Base-by-base conservation (phyloP, 345 rosid genomes). In the Boechera divaricarpa region DNA sequence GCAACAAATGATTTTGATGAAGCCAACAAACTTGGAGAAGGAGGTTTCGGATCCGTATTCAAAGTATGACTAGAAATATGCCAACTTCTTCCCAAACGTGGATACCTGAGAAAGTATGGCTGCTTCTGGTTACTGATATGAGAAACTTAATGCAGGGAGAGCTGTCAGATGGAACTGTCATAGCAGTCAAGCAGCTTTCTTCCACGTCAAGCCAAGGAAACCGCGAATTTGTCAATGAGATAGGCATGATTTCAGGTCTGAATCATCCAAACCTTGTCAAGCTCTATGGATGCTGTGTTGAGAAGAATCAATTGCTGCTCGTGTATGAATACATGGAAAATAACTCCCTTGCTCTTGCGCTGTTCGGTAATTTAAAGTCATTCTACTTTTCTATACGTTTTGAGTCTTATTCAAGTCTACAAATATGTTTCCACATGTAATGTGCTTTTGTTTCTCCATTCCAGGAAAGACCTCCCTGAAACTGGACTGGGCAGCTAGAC, bases 401-500 rank as follows among this genome's bases (percentile, higher is more conserved):
- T 5, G 5, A 65, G 28, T 48, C 57, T 16, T 5, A 24, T 21
- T 26, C 10, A 15, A 35, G 39, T 47, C 28, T 48, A 21, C 24
- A 21, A 21, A 21, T 13, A 58, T 3, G 3, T 1, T 38, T 7
- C 8, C 16, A 35, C 6, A 61, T 41, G 39, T 39, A 57, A 70
- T 2, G 9, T n/a, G 54, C 4, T 45, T 8, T 59, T 0, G 13
- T 52, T 32, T 58, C 33, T 18, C 2, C 32, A 7, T 41, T 2
- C n/a, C 58, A 67, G 64, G 72, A 64, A 26, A 59, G 12, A 76
- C 18, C 24, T 9, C 51, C 16, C 41, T 69, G n/a, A 81, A 79
- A 51, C 58, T 89, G 67, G 82, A 83, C 26, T 87, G 91, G 94
- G 41, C 67, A 2, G 80, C 79, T 1, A 77, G 94, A 67, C 83